Evolutionary conservation across 495 filamentous ascomycete genomes (phyloP).

Genomic region (Aspergillus steynii): DNA sequence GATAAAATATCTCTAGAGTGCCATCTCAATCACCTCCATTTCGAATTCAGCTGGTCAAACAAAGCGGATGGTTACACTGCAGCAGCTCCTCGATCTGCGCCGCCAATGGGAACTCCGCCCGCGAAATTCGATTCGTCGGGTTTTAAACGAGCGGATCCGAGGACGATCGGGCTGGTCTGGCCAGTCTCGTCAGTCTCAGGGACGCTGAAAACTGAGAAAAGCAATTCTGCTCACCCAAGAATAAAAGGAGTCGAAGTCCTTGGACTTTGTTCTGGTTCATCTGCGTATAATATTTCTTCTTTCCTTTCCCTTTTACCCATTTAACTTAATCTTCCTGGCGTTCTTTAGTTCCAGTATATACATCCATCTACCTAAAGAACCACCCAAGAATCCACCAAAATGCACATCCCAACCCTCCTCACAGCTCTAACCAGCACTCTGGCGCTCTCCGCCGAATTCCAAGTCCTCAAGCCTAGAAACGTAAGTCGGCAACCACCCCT

Average conservation of each 20-base stretch:
- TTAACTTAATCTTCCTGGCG: too few relatives aligned
- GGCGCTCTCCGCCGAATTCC: conserved; percentile 2
- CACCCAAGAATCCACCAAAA: not conserved
- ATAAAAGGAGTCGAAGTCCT: too few relatives aligned
- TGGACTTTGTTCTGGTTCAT: too few relatives aligned
- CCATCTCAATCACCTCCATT: not conserved
- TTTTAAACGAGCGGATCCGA: not conserved
- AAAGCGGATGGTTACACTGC: not conserved
- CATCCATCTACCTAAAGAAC: not conserved
- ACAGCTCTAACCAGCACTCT: conserved; percentile 8
- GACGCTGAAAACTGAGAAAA: too few relatives aligned
- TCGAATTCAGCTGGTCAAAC: too few relatives aligned
- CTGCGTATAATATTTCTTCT: too few relatives aligned
- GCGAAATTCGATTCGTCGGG: not conserved
- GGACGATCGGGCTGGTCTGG: too few relatives aligned
- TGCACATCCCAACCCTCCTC: conserved; percentile 4
- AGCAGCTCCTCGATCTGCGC: not conserved
- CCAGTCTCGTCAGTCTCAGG: too few relatives aligned
- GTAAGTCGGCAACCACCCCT: conserved; percentile 11
- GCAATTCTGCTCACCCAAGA: too few relatives aligned
- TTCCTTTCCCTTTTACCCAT: too few relatives aligned
- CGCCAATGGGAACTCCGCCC: too few relatives aligned
- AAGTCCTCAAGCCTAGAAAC: conserved; percentile 22
- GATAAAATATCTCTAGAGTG: not conserved
- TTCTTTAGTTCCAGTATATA: not conserved